phyloP scores from a whole-genome alignment of 108 stramenopile species.

The Aurantiochytrium sp. region DNA sequence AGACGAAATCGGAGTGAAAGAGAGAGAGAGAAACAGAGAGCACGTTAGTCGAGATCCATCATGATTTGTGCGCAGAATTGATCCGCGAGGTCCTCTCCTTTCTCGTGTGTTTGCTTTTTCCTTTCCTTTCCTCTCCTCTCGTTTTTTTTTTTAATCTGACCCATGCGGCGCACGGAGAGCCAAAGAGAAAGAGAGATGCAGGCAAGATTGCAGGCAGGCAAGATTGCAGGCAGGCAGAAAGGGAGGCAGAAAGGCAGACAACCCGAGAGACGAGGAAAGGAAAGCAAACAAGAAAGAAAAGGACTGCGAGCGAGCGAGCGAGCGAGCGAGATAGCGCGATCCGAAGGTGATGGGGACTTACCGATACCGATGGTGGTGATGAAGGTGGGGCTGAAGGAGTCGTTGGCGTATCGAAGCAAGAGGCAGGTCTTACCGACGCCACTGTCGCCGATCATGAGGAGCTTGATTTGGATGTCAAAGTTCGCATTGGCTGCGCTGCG shows the following conservation, averaged over 20 bases:
- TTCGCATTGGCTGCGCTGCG: background rate
- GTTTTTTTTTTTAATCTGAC: too few relatives aligned
- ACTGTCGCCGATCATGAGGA: slow-evolving; percentile 98
- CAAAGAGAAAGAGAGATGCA: too few relatives aligned
- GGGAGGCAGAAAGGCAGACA: too few relatives aligned
- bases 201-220: too few relatives aligned
- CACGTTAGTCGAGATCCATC: background rate
- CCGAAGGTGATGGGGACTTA: background rate
- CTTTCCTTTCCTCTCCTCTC: too few relatives aligned
- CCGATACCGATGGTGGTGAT: slow-evolving; percentile 55
- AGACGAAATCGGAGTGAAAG: too few relatives aligned
- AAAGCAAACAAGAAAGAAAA: too few relatives aligned
- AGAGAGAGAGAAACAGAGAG: background rate
- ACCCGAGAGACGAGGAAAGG: too few relatives aligned
- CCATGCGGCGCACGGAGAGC: too few relatives aligned
- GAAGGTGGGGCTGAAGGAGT: slow-evolving; percentile 75
- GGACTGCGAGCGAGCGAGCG: background rate
- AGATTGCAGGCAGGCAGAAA: too few relatives aligned
- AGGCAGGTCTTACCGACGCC: slow-evolving; percentile 96
- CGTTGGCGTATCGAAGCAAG: slow-evolving; percentile 95
- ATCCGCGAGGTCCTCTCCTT: background rate
- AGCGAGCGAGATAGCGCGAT: background rate
- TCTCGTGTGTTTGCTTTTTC: background rate
- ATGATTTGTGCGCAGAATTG: background rate
- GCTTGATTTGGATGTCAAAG: slow-evolving; percentile 92